Base-by-base conservation (phyloP, 139 green algal genomes). In the Chlamydomonas schloesseri region DNA sequence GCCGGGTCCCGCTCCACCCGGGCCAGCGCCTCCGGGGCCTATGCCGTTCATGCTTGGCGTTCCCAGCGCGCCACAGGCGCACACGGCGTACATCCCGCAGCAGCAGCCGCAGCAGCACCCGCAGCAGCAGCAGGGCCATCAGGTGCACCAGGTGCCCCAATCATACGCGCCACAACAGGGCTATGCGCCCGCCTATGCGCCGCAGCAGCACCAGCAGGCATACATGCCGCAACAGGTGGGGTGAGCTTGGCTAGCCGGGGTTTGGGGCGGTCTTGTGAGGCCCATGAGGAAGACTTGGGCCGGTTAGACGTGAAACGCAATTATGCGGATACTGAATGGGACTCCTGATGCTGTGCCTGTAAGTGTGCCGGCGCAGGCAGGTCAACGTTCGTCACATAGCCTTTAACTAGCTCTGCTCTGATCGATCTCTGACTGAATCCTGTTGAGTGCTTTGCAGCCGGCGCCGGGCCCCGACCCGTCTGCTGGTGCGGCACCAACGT, bases 31-130 rank as follows among this genome's bases (percentile, higher is more conserved):
- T 50, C 76, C 76, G 20, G 76, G 76, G 0, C 76, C 76, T 1
- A 28, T n/a, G 24, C 76, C 76, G 17, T 83, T 83, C 62, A 46
- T 83, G 46, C 78, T 55, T 65, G 20, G 64, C 42, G 15, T 65
- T 29, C 9, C 34, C 13, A 68, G 74, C 31, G 64, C 64, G n/a
- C 64, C 15, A 31, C 65, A 76, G n/a, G 23, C 69, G 5, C 76
- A 80, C 55, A 65, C 71, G 3, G 55, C 81, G 3, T 80, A 87
- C 53, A 55, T 62, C 34, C 34, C 18, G 21, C 69, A 55, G 4
- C 69, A 47, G 0, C 62, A 42, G 60, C 64, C 60, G 67, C 62
- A 42, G 60, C 64, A 47, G 67, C 29, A 68, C 37, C n/a, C 50
- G 10, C 36, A 13, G 42, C 42, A 50, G 42, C 42, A 5, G 8